phyloP scores from a whole-genome alignment of 1,284 basidiomycete genomes.

The Cryptococcus wingfieldii region DNA sequence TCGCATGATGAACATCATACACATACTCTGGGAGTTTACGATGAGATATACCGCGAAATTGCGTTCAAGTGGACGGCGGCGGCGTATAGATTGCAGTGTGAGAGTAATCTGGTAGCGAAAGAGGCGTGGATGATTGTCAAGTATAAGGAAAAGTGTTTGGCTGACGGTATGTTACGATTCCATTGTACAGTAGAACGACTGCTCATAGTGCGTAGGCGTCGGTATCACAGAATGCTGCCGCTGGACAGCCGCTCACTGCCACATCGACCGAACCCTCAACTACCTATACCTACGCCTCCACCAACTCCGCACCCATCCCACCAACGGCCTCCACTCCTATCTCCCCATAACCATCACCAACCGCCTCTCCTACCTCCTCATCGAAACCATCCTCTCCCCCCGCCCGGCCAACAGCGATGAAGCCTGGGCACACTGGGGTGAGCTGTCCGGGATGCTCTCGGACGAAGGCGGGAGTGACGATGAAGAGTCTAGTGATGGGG shows the following conservation, averaged over 20 bases:
- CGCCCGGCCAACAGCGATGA: slow-evolving; percentile 56
- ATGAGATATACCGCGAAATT: slow-evolving; percentile 71
- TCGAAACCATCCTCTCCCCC: slow-evolving; percentile 77
- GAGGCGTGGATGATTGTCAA: slow-evolving; percentile 66
- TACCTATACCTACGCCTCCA: slow-evolving; percentile 55
- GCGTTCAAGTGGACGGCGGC: slow-evolving; percentile 83
- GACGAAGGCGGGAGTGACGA: slow-evolving; percentile 24
- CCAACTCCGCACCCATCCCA: slow-evolving; percentile 53
- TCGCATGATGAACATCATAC: slow-evolving; percentile 18
- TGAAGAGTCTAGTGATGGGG: slow-evolving; percentile 53
- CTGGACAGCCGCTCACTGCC: slow-evolving; percentile 55
- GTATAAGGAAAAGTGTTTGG: slow-evolving; percentile 59
- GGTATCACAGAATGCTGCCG: slow-evolving; percentile 34
- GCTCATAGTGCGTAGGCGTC: slow-evolving; percentile 18
- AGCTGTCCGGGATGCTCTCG: slow-evolving; percentile 51
- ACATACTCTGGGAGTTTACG: slow-evolving; percentile 51
- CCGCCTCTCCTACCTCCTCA: slow-evolving; percentile 65
- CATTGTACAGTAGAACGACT: background rate
- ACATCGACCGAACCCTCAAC: slow-evolving; percentile 70
- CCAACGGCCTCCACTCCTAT: slow-evolving; percentile 54
- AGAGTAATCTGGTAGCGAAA: slow-evolving; percentile 71
- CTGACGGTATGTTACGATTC: slow-evolving; percentile 31
- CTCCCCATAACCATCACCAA: slow-evolving; percentile 65
- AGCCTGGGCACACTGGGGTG: slow-evolving; percentile 54
- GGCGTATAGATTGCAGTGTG: slow-evolving; percentile 77